Percentiles rank a stretch among this genome's conserved stretches.
These are phyloP conservation scores for Dillenia turbinata DNA, from an alignment of 164 flowering plant species.

Conservation along the genomic window DNA sequence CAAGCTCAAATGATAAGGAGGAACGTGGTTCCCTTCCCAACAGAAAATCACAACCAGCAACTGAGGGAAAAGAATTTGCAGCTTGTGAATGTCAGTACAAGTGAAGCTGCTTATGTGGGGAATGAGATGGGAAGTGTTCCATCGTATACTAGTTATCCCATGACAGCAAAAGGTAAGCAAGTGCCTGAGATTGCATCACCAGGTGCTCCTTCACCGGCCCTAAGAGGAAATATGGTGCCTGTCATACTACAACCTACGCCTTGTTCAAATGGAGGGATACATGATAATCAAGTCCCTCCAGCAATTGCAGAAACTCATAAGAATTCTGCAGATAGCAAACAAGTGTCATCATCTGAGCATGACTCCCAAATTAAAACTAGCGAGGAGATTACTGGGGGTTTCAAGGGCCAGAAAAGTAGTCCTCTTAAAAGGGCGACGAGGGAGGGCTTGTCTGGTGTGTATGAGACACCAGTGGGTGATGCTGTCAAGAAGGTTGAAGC, in stretches of 20 bases:
- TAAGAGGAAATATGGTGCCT: constrained; percentile 15
- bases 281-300: constrained; percentile 6
- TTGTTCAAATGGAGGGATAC: neutral
- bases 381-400: too few relatives aligned
- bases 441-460: neutral
- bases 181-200: constrained; percentile 8
- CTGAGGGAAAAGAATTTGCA: constrained; percentile 20
- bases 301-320: neutral
- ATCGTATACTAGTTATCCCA: too few relatives aligned
- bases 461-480: constrained; percentile 1
- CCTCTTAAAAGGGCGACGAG: neutral
- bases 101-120: constrained; percentile 6
- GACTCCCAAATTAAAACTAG: too few relatives aligned
- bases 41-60: constrained; percentile 8
- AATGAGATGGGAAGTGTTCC: neutral
- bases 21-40: constrained; percentile 36
- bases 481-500: neutral
- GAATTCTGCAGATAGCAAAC: too few relatives aligned
- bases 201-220: constrained; percentile 15
- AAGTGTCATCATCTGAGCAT: too few relatives aligned
- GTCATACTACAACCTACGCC: constrained; percentile 3
- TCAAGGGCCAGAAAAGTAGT: too few relatives aligned
- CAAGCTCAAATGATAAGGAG: constrained; percentile 61
- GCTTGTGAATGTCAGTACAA: constrained; percentile 15
- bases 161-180: constrained; percentile 13